Base-by-base conservation (phyloP, 2,329 filamentous ascomycete genomes). In the Calonectria naviculata region DNA sequence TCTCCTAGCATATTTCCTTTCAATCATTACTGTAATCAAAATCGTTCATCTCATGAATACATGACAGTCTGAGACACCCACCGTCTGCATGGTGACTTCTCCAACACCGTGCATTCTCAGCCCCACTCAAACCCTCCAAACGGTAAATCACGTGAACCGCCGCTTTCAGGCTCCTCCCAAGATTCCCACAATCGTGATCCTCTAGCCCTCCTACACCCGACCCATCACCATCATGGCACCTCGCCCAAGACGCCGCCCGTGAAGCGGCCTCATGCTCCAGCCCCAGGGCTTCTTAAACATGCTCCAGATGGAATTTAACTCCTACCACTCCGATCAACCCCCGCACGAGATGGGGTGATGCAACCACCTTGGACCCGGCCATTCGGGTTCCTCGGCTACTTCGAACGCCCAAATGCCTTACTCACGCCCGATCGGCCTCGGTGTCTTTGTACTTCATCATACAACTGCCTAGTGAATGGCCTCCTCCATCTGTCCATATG, bases 121-220 rank as follows among this genome's bases (percentile, higher is more conserved):
- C 52, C 52, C 52, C 52, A 58, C 52, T 21, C 34, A 58, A 44
- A 56, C 44, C 49, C 38, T 58, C 36, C 63, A 60, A 9, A 34
- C 54, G 29, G 41, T 36, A 47, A 28, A 24, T 65, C 76, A 78
- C 76, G 76, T 78, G 76, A 76, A 47, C 31, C 24, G 17, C 67
- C 65, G 56, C 68, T 68, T 71, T 69, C 62, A 70, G 68, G 65
- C 58, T 72, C 65, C 63, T 77, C 65, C 63, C 44, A 52, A 70
- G 34, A 66, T 74, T 77, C 74, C 68, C 76, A 78, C 76, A 78
- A 73, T 68, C 68, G 70, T 54, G 68, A 75, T 73, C 60, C 62
- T 69, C 71, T 65, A 71, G 68, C 68, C 76, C 47, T 76, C 67
- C 76, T 76, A 36, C 76, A 77, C 65, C 73, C 58, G 67, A 75